Percentiles rank a stretch among this genome's conserved stretches.
Evolutionary conservation across 139 green algal species (phyloP).

Genomic region (Chlamydomonas sp.): DNA sequence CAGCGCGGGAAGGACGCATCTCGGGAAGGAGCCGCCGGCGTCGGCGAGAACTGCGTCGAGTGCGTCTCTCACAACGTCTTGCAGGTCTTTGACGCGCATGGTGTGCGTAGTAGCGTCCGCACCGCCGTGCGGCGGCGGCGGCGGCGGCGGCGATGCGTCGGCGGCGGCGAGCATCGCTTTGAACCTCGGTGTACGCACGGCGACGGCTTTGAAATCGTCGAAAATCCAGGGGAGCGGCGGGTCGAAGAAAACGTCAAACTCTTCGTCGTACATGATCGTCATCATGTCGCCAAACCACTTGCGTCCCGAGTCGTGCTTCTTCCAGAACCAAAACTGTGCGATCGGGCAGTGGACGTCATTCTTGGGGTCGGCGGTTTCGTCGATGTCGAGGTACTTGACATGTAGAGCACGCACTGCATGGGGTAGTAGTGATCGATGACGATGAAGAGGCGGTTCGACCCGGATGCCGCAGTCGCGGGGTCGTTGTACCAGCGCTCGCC

Average conservation of each 20-base stretch:
- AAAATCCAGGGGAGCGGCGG: background rate
- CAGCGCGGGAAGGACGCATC: too few species aligned
- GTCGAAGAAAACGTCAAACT: background rate
- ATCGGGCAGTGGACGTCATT: background rate
- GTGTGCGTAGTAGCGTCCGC: too few species aligned
- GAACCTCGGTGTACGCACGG: background rate
- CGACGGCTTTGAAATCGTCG: background rate
- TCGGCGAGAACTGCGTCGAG: too few species aligned
- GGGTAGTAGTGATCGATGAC: background rate
- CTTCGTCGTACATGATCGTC: background rate
- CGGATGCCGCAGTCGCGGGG: background rate
- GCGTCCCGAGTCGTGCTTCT: background rate
- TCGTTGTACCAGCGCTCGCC: background rate
- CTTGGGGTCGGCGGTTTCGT: background rate
- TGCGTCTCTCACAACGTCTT: too few species aligned
- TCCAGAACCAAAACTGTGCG: constrained; percentile 1
- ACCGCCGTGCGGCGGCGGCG: too few species aligned
- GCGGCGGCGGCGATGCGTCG: background rate
- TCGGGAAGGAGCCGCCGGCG: too few species aligned
- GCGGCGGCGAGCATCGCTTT: background rate
- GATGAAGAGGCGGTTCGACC: background rate
- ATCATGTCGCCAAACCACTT: background rate
- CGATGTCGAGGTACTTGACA: background rate
- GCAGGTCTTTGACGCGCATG: too few species aligned
- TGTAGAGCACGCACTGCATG: background rate